These are phyloP conservation scores for Hirsutella rhossiliensis DNA, from an alignment of 2,329 filamentous ascomycete genomes.

Conservation along the genomic window DNA sequence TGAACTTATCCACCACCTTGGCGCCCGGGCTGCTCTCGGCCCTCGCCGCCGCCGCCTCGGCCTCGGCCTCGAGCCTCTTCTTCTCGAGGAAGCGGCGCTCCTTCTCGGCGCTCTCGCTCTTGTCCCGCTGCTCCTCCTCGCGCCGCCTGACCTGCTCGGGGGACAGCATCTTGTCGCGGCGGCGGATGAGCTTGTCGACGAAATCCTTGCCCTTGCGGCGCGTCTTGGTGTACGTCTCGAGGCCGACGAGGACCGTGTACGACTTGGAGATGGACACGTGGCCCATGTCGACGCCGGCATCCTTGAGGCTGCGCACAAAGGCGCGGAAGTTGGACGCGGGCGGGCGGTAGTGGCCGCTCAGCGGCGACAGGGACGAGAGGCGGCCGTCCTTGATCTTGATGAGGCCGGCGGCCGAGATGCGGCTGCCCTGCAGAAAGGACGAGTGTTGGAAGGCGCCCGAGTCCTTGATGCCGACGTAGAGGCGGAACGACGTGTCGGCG, in stretches of 20 bases:
- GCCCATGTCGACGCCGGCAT: conserved; percentile 66
- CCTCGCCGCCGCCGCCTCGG: conserved; percentile 19
- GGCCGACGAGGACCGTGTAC: conserved; percentile 69
- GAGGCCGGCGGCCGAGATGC: conserved; percentile 71
- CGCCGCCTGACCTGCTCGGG: conserved; percentile 44
- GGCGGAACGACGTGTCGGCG: conserved; percentile 69
- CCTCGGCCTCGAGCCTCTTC: conserved; percentile 19
- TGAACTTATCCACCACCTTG: conserved; percentile 28
- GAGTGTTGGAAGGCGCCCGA: conserved; percentile 84
- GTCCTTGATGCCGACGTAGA: conserved; percentile 86
- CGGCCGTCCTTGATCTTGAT: conserved; percentile 78
- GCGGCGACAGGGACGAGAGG: conserved; percentile 57
- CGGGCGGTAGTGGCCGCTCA: conserved; percentile 74
- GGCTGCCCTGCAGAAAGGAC: conserved; percentile 72
- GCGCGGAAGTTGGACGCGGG: conserved; percentile 72
- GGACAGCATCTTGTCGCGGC: conserved; percentile 46
- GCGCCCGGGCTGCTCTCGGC: conserved; percentile 14
- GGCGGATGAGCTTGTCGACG: conserved; percentile 34
- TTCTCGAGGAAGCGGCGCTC: conserved; percentile 32
- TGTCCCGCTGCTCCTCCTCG: conserved; percentile 48
- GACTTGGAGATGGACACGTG: conserved; percentile 68
- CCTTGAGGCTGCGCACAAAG: conserved; percentile 63
- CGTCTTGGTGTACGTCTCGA: conserved; percentile 68
- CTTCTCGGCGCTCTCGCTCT: conserved; percentile 44
- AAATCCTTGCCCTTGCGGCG: conserved; percentile 50